Evolutionary conservation across 306 rosid genomes (phyloP).

Genomic region (Pyrus bretschneideri): DNA sequence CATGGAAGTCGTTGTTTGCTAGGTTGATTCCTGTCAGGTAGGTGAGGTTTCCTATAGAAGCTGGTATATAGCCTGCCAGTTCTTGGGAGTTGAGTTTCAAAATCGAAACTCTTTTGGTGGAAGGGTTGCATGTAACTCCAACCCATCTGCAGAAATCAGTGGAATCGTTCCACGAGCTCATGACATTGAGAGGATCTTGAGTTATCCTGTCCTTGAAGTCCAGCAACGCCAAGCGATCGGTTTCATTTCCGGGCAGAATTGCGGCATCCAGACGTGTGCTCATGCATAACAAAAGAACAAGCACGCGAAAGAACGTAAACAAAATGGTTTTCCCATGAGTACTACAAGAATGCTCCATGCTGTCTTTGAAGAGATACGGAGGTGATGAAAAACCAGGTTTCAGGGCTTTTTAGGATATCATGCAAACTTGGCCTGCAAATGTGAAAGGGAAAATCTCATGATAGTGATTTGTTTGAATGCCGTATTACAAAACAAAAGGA

Average conservation of each 20-base stretch:
- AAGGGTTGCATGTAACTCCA: slow-evolving; percentile 32
- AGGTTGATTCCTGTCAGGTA: slow-evolving; percentile 16
- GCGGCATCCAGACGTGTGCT: not conserved
- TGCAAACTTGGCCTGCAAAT: not conserved
- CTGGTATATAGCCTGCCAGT: slow-evolving; percentile 23
- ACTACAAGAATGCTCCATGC: not conserved
- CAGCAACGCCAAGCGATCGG: slow-evolving; percentile 29
- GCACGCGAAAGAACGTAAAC: not conserved
- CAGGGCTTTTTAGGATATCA: not conserved
- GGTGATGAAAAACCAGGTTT: too few relatives aligned
- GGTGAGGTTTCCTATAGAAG: slow-evolving; percentile 33
- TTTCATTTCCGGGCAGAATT: slow-evolving; percentile 10
- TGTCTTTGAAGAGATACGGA: not conserved
- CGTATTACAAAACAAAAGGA: too few relatives aligned
- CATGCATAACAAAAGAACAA: slow-evolving; percentile 6
- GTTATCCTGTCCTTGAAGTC: slow-evolving; percentile 22
- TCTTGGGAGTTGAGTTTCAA: slow-evolving; percentile 11
- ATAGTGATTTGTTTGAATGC: too few relatives aligned
- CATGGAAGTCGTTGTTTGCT: slow-evolving; percentile 14
- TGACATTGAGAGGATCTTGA: slow-evolving; percentile 25
- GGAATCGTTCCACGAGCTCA: slow-evolving; percentile 41
- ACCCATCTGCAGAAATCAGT: slow-evolving; percentile 31
- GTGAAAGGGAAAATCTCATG: too few relatives aligned
- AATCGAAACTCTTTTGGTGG: slow-evolving; percentile 10
- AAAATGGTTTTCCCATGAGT: not conserved